These are phyloP conservation scores for Candolleomyces aberdarensis DNA, from an alignment of 768 basidiomycete genomes.

Conservation along the genomic window DNA sequence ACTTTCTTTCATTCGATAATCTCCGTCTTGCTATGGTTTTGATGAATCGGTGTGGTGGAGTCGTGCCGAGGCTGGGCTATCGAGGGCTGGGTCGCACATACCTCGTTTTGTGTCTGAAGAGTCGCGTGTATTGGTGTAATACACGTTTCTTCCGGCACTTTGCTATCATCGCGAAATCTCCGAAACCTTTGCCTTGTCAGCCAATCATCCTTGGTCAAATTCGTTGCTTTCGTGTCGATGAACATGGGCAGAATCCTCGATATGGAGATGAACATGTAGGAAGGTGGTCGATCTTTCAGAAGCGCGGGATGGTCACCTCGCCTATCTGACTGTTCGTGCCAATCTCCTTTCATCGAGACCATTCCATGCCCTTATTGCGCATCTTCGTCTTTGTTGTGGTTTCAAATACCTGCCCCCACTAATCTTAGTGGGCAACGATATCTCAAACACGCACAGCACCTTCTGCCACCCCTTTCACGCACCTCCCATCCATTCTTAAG, in stretches of 20 bases:
- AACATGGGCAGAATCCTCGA: background rate
- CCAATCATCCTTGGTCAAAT: background rate
- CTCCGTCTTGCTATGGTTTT: background rate
- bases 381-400: background rate
- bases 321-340: too few species aligned
- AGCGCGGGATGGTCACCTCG: too few species aligned
- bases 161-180: slow-evolving; percentile 8
- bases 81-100: background rate
- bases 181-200: slow-evolving; percentile 2
- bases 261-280: background rate
- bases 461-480: background rate
- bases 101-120: background rate
- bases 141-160: slow-evolving; percentile 8
- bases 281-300: background rate
- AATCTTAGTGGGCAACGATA: background rate
- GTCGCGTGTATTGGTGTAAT: slow-evolving; percentile 3
- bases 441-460: background rate
- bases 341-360: too few species aligned
- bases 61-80: background rate
- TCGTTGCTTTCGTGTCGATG: background rate
- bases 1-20: background rate
- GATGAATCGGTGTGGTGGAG: background rate
- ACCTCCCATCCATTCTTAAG: background rate
- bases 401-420: background rate
- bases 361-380: background rate